Evolutionary conservation across 352 stramenopile species (phyloP).

Genomic region (Globisporangium lucens): DNA sequence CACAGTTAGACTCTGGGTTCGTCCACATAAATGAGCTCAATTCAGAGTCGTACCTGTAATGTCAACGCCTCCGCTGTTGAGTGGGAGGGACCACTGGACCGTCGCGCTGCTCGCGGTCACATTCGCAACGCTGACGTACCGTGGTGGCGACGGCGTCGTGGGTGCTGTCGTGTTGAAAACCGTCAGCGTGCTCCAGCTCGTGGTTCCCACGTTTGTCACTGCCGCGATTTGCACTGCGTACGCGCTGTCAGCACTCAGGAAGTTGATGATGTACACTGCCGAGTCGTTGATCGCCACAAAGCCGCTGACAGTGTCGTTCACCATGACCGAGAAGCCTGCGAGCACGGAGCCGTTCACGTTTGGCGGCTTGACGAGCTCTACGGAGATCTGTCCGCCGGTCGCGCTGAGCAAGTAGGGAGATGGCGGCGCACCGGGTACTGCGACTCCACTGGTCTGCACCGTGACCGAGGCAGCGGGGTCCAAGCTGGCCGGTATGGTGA

Average conservation of each 20-base stretch:
- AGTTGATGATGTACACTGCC: constrained; percentile 24
- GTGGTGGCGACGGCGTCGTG: constrained; percentile 31
- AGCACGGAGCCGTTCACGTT: constrained; percentile 56
- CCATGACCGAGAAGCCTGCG: constrained; percentile 38
- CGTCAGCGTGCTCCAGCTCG: constrained; percentile 25
- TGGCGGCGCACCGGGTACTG: constrained; percentile 37
- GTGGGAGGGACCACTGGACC: constrained; percentile 35
- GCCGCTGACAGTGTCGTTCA: constrained; percentile 21
- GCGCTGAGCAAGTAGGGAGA: constrained; percentile 44
- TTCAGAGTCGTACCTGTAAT: constrained; percentile 26
- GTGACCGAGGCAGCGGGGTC: constrained; percentile 15
- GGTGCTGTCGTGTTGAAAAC: constrained; percentile 27
- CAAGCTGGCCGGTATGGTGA: constrained; percentile 22
- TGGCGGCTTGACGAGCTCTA: constrained; percentile 38
- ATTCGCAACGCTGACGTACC: constrained; percentile 23
- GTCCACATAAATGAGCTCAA: neutral
- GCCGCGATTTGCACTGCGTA: constrained; percentile 39
- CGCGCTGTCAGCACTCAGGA: constrained; percentile 24
- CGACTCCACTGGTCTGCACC: constrained; percentile 25
- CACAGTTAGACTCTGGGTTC: neutral
- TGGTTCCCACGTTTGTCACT: constrained; percentile 37
- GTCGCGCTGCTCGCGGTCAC: constrained; percentile 36
- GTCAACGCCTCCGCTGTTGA: constrained; percentile 38
- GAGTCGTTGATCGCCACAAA: constrained; percentile 24
- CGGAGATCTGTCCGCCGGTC: constrained; percentile 44